These are phyloP conservation scores for Leucosporidium yakuticum DNA, from an alignment of 768 basidiomycete species.

Conservation along the genomic window DNA sequence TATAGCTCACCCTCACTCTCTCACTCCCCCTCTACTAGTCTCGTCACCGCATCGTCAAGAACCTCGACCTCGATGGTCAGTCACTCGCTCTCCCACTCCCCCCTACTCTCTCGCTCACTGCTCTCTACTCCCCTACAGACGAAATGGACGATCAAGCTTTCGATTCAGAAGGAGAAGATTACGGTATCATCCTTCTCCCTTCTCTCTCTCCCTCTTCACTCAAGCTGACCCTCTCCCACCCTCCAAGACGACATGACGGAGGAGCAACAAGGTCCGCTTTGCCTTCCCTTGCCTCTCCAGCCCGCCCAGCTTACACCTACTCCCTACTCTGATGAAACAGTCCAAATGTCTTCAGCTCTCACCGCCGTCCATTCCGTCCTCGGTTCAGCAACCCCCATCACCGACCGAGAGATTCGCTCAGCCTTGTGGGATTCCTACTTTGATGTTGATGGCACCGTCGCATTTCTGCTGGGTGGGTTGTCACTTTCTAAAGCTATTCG, in stretches of 20 bases:
- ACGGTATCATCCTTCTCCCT: constrained; percentile 28
- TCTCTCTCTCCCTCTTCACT: not conserved
- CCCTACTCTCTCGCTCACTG: not conserved
- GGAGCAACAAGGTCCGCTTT: constrained; percentile 64
- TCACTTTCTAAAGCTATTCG: not conserved
- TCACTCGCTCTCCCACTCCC: not conserved
- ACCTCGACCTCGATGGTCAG: constrained; percentile 63
- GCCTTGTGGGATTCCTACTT: constrained; percentile 83
- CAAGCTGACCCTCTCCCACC: constrained; percentile 1
- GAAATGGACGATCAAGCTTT: constrained; percentile 60
- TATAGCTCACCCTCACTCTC: not conserved
- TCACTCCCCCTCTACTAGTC: constrained; percentile 50
- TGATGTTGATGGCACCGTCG: constrained; percentile 67
- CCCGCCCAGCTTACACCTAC: not conserved
- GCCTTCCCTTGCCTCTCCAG: not conserved
- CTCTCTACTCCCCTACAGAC: constrained; percentile 14
- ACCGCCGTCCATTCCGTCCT: constrained; percentile 63
- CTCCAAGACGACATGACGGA: constrained; percentile 52
- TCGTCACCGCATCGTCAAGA: constrained; percentile 80
- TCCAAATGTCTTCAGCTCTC: constrained; percentile 62
- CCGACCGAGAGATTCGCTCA: constrained; percentile 69
- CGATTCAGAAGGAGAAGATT: constrained; percentile 58
- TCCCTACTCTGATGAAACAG: constrained; percentile 48
- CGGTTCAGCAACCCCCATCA: constrained; percentile 57
- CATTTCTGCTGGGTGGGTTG: constrained; percentile 65